A percentile compares a stretch with the other conserved stretches of the same genome.
Evolutionary conservation across 306 rosid species (phyloP).

Genomic region (Prinsepia uniflora): DNA sequence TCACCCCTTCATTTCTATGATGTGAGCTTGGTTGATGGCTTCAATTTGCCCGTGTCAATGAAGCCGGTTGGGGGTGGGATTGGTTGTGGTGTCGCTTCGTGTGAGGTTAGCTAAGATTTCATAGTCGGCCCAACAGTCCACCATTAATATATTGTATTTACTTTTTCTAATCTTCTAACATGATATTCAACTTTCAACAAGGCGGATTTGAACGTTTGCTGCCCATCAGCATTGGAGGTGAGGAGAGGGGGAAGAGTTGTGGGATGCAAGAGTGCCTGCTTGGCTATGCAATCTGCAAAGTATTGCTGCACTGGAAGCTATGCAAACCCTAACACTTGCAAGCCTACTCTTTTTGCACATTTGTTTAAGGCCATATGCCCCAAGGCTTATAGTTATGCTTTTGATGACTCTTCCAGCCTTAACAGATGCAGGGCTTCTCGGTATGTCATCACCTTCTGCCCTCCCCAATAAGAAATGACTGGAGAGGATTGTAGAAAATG

Average conservation of each 20-base stretch:
- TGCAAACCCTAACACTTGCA: conserved; percentile 74
- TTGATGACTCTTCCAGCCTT: conserved; percentile 85
- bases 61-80: conserved; percentile 85
- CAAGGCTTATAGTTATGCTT: conserved; percentile 93
- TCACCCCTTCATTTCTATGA: conserved; percentile 89
- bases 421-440: conserved; percentile 81
- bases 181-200: no score
- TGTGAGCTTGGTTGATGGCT: conserved; percentile 91
- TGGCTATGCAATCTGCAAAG: conserved; percentile 93
- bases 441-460: conserved; percentile 89
- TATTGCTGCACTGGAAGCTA: conserved; percentile 88
- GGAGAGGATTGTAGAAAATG: not conserved
- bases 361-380: conserved; percentile 97
- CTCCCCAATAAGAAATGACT: conserved; percentile 34
- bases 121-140: no score
- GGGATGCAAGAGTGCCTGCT: conserved; percentile 94
- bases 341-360: conserved; percentile 80
- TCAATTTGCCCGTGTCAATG: conserved; percentile 92
- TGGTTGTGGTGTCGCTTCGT: conserved; percentile 87
- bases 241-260: conserved; percentile 65
- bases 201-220: conserved; percentile 68
- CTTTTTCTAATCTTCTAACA: no score
- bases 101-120: conserved; percentile 41
- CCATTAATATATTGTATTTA: no score
- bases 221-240: conserved; percentile 88